Evolutionary conservation across 2,329 filamentous ascomycete species (phyloP).

Genomic region (Colletotrichum sansevieriae): DNA sequence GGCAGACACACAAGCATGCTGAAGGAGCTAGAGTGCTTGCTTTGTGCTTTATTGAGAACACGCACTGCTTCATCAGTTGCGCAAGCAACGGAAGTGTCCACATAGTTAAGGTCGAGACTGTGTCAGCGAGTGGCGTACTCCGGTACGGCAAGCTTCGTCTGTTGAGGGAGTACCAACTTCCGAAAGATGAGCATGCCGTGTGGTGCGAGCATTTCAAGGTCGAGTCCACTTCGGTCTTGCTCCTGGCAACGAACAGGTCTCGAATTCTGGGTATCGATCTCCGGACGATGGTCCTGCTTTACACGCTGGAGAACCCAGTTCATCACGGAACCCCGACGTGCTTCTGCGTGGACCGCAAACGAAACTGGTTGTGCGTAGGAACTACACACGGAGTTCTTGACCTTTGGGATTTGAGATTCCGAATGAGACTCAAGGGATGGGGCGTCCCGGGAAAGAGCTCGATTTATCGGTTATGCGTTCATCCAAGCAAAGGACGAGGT

Average conservation of each 20-base stretch:
- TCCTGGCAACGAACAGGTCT: slow-evolving; percentile 89
- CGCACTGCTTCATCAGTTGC: slow-evolving; percentile 92
- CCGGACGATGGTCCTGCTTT: slow-evolving; percentile 86
- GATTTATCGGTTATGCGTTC: slow-evolving; percentile 83
- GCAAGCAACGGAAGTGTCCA: slow-evolving; percentile 92
- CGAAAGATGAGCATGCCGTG: slow-evolving; percentile 79
- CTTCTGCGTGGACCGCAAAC: slow-evolving; percentile 87
- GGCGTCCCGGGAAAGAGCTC: slow-evolving; percentile 84
- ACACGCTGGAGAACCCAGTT: slow-evolving; percentile 85
- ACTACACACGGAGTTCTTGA: slow-evolving; percentile 94
- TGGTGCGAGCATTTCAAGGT: slow-evolving; percentile 94
- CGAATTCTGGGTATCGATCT: slow-evolving; percentile 88
- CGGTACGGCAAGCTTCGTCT: slow-evolving; percentile 84
- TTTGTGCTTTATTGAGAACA: slow-evolving; percentile 92
- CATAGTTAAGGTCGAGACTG: slow-evolving; percentile 82
- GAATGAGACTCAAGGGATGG: slow-evolving; percentile 88
- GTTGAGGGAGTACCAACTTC: slow-evolving; percentile 85
- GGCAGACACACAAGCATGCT: slow-evolving; percentile 85
- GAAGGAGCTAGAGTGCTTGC: slow-evolving; percentile 80
- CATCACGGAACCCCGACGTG: slow-evolving; percentile 93
- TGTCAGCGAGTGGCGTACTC: slow-evolving; percentile 61
- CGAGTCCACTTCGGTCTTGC: slow-evolving; percentile 83
- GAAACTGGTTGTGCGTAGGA: slow-evolving; percentile 91
- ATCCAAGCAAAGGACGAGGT: slow-evolving; percentile 82
- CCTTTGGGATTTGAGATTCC: slow-evolving; percentile 97